Evolutionary conservation across 2,329 filamentous ascomycete genomes (phyloP).

Genomic region (Leptographium procerum): DNA sequence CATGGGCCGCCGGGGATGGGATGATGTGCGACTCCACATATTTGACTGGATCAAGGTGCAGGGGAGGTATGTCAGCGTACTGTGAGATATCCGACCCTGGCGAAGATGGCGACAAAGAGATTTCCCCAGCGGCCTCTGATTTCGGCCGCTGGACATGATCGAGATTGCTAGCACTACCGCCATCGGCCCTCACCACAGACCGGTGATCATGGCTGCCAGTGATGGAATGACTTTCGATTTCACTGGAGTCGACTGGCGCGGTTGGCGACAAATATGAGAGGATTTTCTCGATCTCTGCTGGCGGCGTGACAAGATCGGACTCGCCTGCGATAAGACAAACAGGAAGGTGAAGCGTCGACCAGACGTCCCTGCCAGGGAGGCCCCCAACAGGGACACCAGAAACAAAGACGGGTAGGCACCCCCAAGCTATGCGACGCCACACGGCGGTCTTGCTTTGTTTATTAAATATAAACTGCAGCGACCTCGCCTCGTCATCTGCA

Average conservation of each 20-base stretch:
- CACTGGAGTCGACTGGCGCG: background rate
- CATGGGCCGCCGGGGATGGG: slow-evolving; percentile 69
- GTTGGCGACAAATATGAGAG: slow-evolving; percentile 5
- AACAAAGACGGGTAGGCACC: slow-evolving; percentile 51
- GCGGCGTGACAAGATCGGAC: slow-evolving; percentile 56
- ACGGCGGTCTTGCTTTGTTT: slow-evolving; percentile 71
- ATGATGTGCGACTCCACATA: slow-evolving; percentile 60
- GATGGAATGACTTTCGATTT: slow-evolving; percentile 10
- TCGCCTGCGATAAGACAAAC: slow-evolving; percentile 71
- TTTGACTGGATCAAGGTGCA: slow-evolving; percentile 35
- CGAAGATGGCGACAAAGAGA: background rate
- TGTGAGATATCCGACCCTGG: background rate
- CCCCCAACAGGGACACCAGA: slow-evolving; percentile 45
- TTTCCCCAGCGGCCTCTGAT: background rate
- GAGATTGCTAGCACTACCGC: background rate
- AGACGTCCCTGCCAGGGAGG: slow-evolving; percentile 57
- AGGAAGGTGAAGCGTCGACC: slow-evolving; percentile 62
- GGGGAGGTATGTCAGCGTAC: slow-evolving; percentile 27
- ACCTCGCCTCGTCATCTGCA: slow-evolving; percentile 53
- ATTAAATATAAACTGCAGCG: slow-evolving; percentile 65
- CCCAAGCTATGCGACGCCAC: slow-evolving; percentile 71
- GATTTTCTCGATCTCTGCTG: slow-evolving; percentile 25
- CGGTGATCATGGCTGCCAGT: slow-evolving; percentile 12
- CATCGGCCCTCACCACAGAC: background rate
- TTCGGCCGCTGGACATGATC: background rate